Conservation (phyloP, 2,329 filamentous ascomycete species). For the Aureobasidium sp. region DNA sequence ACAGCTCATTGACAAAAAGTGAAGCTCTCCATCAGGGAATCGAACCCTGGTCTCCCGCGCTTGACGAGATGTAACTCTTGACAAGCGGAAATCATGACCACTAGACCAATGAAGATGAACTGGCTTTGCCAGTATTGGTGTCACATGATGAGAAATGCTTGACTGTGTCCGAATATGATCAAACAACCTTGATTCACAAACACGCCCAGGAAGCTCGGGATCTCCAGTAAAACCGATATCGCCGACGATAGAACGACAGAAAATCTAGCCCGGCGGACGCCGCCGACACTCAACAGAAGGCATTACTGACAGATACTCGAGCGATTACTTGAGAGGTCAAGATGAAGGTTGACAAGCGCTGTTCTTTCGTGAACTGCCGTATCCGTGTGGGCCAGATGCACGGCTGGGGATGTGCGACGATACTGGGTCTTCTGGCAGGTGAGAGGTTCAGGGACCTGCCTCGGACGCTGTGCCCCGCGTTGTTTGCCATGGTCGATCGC, state of each 20-base stretch:
- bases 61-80: slow-evolving; percentile 1
- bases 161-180: no score
- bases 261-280: neutral
- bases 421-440: neutral
- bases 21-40: slow-evolving; percentile 7
- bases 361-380: neutral
- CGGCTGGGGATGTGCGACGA: neutral
- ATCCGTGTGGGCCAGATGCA: neutral
- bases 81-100: slow-evolving; percentile 10
- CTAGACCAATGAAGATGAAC: slow-evolving; percentile 8
- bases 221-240: neutral
- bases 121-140: neutral
- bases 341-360: neutral
- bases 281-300: neutral
- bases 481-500: slow-evolving; percentile 9
- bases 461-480: slow-evolving; percentile 1
- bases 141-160: neutral
- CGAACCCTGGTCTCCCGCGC: slow-evolving; percentile 8
- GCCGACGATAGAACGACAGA: neutral
- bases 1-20: neutral
- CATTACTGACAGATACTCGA: slow-evolving; percentile 5
- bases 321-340: slow-evolving; percentile 5
- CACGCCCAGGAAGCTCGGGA: no score
- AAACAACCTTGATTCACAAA: no score
- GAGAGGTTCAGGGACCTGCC: neutral